phyloP scores from a whole-genome alignment of 768 basidiomycete species.

The Calocybe indica region DNA sequence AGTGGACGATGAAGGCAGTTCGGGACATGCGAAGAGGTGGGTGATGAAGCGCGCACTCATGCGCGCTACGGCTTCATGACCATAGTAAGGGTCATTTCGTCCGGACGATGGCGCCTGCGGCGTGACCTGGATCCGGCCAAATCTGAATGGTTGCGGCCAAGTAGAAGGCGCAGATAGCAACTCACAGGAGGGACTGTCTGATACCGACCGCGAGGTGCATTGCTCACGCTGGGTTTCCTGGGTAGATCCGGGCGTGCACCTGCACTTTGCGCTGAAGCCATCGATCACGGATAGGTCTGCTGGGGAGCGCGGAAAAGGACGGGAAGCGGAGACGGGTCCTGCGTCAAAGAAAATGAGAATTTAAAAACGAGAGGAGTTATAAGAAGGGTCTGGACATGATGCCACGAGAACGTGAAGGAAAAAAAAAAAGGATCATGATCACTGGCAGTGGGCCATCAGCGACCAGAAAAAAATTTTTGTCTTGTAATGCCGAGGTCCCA shows the following conservation, averaged over 20 bases:
- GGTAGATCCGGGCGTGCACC: slow-evolving; percentile 8
- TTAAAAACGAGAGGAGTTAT: too few species aligned
- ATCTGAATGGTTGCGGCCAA: not conserved
- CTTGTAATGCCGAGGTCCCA: not conserved
- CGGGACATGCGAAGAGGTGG: slow-evolving; percentile 82
- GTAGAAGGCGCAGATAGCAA: not conserved
- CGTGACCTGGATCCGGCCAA: slow-evolving; percentile 5
- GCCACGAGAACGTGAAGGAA: slow-evolving; percentile 4
- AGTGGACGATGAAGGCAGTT: slow-evolving; percentile 57
- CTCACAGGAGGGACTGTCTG: slow-evolving; percentile 10
- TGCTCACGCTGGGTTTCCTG: slow-evolving; percentile 11
- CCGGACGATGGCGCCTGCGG: slow-evolving; percentile 17
- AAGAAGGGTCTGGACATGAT: too few species aligned
- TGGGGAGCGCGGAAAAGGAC: slow-evolving; percentile 3
- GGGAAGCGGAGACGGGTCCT: slow-evolving; percentile 4
- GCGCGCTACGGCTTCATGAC: slow-evolving; percentile 68
- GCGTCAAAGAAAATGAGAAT: slow-evolving; percentile 4
- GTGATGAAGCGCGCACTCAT: slow-evolving; percentile 77
- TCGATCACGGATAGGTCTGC: slow-evolving; percentile 8
- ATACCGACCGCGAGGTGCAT: slow-evolving; percentile 16
- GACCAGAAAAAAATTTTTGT: slow-evolving; percentile 9
- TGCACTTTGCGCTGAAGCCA: slow-evolving; percentile 10
- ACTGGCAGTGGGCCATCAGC: slow-evolving; percentile 2
- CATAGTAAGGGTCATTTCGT: slow-evolving; percentile 56
- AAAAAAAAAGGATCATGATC: slow-evolving; percentile 1